Conservation (phyloP, 163 green algal species). For the Scenedesmus sp. region DNA sequence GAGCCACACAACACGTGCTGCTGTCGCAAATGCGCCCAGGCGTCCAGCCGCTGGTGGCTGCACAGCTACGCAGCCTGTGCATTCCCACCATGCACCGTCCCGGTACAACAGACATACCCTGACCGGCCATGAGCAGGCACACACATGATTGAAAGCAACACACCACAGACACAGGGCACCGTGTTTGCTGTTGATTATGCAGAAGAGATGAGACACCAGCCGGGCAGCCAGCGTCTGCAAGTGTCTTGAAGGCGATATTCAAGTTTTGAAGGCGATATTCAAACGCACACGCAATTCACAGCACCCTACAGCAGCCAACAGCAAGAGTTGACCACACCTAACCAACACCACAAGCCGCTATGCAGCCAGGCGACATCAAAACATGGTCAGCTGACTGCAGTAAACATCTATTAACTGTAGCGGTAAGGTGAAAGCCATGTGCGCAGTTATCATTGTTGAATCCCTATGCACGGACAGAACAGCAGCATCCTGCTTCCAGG, state of each 20-base stretch:
- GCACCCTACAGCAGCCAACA: background rate
- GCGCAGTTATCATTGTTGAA: background rate
- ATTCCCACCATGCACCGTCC: background rate
- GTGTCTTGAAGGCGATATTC: background rate
- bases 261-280: background rate
- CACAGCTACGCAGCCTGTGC: background rate
- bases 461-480: background rate
- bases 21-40: background rate
- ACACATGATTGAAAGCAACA: background rate
- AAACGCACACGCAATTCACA: background rate
- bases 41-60: background rate
- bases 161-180: constrained; percentile 7
- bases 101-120: background rate
- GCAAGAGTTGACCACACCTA: background rate
- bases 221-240: background rate
- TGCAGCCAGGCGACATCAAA: background rate
- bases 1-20: background rate
- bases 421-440: background rate
- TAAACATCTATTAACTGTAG: background rate
- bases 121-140: background rate
- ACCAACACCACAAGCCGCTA: background rate
- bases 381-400: background rate
- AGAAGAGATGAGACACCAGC: background rate
- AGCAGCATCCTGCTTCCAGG: background rate
- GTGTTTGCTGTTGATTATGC: background rate